Evolutionary conservation across 495 filamentous ascomycete species (phyloP), one percentile per base, ranked within the genome.

Genomic region (Lichenothelia convexa): DNA sequence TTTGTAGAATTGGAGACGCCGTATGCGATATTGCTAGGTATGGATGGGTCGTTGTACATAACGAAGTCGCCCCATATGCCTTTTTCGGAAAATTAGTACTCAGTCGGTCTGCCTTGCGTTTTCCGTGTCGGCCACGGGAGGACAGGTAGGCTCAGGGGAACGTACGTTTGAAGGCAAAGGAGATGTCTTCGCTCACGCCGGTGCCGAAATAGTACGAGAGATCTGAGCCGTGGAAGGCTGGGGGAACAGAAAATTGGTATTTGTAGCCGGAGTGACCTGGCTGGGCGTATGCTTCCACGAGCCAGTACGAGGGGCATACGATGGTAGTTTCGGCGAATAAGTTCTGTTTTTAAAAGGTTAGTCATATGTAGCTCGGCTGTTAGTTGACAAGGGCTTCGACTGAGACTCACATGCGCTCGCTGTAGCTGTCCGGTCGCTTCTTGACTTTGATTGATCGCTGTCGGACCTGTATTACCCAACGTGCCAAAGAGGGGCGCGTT

Each of bases 271-370:
- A 32, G n/a, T n/a, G n/a, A 48, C 41, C 38, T 7, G 47, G 40
- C 34, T 36, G 21, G n/a, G 55, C 44, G 46, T 69, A 77, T n/a
- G 69, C 71, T 19, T 67, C 61, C 6, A 68, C 71, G 26, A 78
- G 57, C 72, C 71, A 80, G 47, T 73, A 68, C 0, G 69, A 59
- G 0, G 73, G 70, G 42, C 72, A 80, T 42, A 59, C 56, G 36
- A 78, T 75, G 4, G 61, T 68, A 9, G 63, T 65, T 49, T 80
- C 75, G 37, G 66, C 67, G 35, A 64, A 68, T 35, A 77, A 56
- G 47, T 72, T 70, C 56, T 66, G 27, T 17, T 5, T 40, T 45
- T n/a, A n/a, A n/a, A n/a, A n/a, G n/a, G n/a, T n/a, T n/a, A n/a
- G n/a, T n/a, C n/a, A n/a, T n/a, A n/a, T n/a, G n/a, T n/a, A n/a